A percentile compares a stretch with the other conserved stretches of the same genome.
Evolutionary conservation across 371 early-diverging fungal species (phyloP).

Genomic region (Saksenaea vasiformis): DNA sequence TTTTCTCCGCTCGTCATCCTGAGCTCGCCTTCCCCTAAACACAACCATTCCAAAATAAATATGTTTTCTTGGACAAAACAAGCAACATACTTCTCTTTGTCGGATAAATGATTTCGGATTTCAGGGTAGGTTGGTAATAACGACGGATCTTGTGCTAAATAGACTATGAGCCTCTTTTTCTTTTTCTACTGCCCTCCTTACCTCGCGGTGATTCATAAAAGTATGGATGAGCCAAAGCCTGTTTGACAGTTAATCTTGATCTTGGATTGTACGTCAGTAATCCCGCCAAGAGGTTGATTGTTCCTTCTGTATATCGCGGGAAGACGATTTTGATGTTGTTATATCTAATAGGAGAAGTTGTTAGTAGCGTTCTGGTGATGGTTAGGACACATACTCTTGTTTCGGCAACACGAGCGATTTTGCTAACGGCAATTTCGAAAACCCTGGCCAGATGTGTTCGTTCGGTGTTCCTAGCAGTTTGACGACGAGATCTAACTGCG

Average conservation of each 20-base stretch:
- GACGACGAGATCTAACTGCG: conserved; percentile 76
- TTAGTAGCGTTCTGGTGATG: background rate
- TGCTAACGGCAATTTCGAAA: conserved; percentile 63
- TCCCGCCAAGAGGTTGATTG: conserved; percentile 71
- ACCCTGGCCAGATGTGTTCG: conserved; percentile 81
- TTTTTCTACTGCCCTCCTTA: conserved; percentile 6
- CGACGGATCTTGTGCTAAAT: conserved; percentile 56
- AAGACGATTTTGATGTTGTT: conserved; percentile 63
- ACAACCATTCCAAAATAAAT: background rate
- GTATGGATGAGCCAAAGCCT: conserved; percentile 79
- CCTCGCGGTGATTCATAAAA: conserved; percentile 70
- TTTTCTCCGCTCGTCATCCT: conserved; percentile 26
- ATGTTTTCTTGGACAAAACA: background rate
- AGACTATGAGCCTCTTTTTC: background rate
- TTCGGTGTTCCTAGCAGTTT: conserved; percentile 80
- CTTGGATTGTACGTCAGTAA: conserved; percentile 82
- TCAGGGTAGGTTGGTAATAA: conserved; percentile 72
- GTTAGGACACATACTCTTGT: conserved; percentile 42
- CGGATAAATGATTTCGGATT: conserved; percentile 52
- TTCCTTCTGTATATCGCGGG: conserved; percentile 60
- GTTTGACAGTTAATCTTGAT: conserved; percentile 69
- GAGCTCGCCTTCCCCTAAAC: conserved; percentile 21
- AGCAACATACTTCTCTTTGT: conserved; percentile 35
- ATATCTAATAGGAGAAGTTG: too few species aligned
- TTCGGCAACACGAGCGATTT: conserved; percentile 51